phyloP scores from a whole-genome alignment of 2,329 filamentous ascomycete species.

The Nothopassalora personata region DNA sequence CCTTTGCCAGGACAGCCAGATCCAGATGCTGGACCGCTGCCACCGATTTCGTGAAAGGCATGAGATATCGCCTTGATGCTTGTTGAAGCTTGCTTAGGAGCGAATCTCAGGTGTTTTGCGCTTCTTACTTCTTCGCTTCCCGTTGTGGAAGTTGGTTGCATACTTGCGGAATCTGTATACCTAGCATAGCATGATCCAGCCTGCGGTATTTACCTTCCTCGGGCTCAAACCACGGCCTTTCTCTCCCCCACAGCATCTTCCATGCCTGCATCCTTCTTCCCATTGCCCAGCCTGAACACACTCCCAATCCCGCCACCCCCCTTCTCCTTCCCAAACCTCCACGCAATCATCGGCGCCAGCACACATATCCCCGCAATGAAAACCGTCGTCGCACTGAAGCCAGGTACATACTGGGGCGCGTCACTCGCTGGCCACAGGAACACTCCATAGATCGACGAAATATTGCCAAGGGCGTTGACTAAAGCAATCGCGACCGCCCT shows the following conservation, averaged over 20 bases:
- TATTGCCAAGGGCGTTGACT: conserved; percentile 51
- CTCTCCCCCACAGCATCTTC: not conserved
- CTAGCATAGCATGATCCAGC: too few species aligned
- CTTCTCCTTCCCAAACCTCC: conserved; percentile 3
- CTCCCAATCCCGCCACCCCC: not conserved
- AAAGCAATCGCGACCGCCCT: conserved; percentile 50
- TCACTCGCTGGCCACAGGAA: conserved; percentile 48
- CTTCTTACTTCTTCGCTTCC: too few species aligned
- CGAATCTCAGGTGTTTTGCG: too few species aligned
- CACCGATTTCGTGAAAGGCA: too few species aligned
- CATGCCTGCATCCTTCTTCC: not conserved
- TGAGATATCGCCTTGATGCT: too few species aligned
- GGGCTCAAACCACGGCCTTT: not conserved
- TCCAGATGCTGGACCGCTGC: too few species aligned
- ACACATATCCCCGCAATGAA: conserved; percentile 2
- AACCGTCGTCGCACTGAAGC: conserved; percentile 27
- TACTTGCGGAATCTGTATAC: too few species aligned
- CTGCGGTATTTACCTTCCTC: not conserved
- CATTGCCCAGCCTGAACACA: not conserved
- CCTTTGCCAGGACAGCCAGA: too few species aligned
- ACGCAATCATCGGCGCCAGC: conserved; percentile 2
- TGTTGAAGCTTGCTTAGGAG: too few species aligned
- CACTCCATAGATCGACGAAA: conserved; percentile 53
- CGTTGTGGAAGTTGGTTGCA: too few species aligned
- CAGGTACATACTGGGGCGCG: conserved; percentile 46